Base-by-base conservation (phyloP, 1,284 basidiomycete genomes). In the Moniliophthora roreri region DNA sequence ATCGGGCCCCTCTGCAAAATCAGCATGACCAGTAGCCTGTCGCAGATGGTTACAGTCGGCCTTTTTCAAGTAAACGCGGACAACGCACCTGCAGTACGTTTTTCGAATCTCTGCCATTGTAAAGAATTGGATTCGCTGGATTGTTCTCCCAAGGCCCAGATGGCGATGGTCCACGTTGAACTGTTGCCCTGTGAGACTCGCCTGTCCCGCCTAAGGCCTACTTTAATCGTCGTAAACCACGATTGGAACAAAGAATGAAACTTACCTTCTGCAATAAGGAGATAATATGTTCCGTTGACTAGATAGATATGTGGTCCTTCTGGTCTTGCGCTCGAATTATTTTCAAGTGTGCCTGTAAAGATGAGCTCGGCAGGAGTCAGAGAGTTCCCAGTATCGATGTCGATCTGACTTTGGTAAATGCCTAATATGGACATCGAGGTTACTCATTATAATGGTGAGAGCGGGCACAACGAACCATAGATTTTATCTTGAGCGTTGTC, bases 301-400 rank as follows among this genome's bases (percentile, higher is more conserved):
- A 60, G 62, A 56, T 74, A 74, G 7, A 77, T 50, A 61, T 76
- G 74, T 36, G 75, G 75, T 20, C 73, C 75, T 60, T 76, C 72
- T 1, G 74, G 34, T 11, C 34, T 16, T 36, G 48, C 68, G 28
- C 58, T 60, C 0, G 70, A 63, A 38, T 69, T 68, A 35, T 69
- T 58, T 3, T 66, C 65, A 13, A 74, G 65, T 32, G 69, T 74
- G 11, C 68, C 67, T 3, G 58, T 60, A 57, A 73, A 71, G 37
- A 71, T 74, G 24, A 67, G 58, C 47, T 69, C 57, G 5, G 71
- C 68, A 0, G 67, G 68, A 11, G 70, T 72, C 15, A 74, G 58
- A 1, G 71, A 72, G 39, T 66, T 62, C 2, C 75, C 74, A 1
- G 73, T 76, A 3, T 55, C 35, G 15, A 76, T 59, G 56, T 76